Conservation (phyloP, 2,329 filamentous ascomycete species). For the Coniochaeta ligniaria region DNA sequence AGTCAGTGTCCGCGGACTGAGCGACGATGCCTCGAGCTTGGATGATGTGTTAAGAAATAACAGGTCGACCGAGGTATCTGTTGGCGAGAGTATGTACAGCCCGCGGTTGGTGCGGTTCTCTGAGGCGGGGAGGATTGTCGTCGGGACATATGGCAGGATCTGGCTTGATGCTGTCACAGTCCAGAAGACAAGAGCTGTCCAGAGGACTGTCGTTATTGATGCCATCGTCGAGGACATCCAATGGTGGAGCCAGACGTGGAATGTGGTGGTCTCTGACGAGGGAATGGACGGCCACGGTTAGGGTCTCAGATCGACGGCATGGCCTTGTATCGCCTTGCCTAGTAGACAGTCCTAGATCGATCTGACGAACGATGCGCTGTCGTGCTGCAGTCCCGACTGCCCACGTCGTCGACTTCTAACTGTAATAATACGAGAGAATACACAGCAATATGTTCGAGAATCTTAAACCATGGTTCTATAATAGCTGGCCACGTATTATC, state of each 20-base stretch:
- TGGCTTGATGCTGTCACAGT: conserved; percentile 25
- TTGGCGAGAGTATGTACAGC: conserved; percentile 65
- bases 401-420: not conserved
- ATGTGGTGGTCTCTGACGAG: not conserved
- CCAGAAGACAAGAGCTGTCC: not conserved
- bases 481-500: conserved; percentile 3
- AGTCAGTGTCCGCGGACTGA: conserved; percentile 41
- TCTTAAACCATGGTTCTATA: conserved; percentile 3
- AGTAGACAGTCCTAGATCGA: not conserved
- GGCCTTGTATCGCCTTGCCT: not conserved
- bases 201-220: not conserved
- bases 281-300: not conserved
- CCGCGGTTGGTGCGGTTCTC: conserved; percentile 31
- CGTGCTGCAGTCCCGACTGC: not conserved
- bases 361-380: not conserved
- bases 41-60: conserved; percentile 59
- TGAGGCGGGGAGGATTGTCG: conserved; percentile 54
- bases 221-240: not conserved
- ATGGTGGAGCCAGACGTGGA: not conserved
- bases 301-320: conserved; percentile 2
- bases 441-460: not conserved
- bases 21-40: conserved; percentile 39
- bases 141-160: conserved; percentile 69
- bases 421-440: not conserved
- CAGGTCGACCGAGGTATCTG: conserved; percentile 41